These are phyloP conservation scores for Coemansia sp. DNA, from an alignment of 192 early-diverging fungal genomes.

Conservation along the genomic window DNA sequence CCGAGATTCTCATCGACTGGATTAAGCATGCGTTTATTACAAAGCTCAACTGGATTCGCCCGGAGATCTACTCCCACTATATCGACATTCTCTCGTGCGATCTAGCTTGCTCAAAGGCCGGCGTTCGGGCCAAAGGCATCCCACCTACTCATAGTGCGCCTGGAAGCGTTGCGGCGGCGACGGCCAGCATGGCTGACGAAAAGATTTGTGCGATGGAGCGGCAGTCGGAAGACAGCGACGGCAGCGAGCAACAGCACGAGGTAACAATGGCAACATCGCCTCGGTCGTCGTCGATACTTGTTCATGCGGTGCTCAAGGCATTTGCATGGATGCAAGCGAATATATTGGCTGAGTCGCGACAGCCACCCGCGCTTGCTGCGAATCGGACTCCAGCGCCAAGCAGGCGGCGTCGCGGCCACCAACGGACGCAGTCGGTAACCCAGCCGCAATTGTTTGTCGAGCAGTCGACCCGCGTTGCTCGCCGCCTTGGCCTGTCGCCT, in stretches of 20 bases:
- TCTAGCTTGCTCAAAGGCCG: conserved; percentile 55
- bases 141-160: conserved; percentile 1
- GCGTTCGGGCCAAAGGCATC: neutral
- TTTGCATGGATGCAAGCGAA: conserved; percentile 17
- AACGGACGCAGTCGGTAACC: conserved; percentile 27
- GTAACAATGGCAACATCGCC: neutral
- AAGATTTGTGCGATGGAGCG: conserved; percentile 8
- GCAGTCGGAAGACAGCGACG: neutral
- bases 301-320: conserved; percentile 22
- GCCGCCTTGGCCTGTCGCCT: conserved; percentile 47
- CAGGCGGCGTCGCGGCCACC: conserved; percentile 15
- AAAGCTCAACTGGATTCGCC: conserved; percentile 92
- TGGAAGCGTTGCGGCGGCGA: neutral
- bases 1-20: conserved; percentile 95
- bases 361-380: neutral
- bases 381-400: neutral
- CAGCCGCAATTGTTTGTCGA: conserved; percentile 46
- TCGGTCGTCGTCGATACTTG: conserved; percentile 34
- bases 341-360: conserved; percentile 1
- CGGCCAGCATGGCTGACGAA: conserved; percentile 4
- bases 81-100: conserved; percentile 86
- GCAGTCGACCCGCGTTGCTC: conserved; percentile 49
- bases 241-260: neutral
- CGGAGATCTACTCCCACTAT: conserved; percentile 83
- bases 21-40: conserved; percentile 98